Evolutionary conservation across 2,329 filamentous ascomycete species (phyloP), one percentile per base, ranked within the genome.

Genomic region (Phialocephala sp.): DNA sequence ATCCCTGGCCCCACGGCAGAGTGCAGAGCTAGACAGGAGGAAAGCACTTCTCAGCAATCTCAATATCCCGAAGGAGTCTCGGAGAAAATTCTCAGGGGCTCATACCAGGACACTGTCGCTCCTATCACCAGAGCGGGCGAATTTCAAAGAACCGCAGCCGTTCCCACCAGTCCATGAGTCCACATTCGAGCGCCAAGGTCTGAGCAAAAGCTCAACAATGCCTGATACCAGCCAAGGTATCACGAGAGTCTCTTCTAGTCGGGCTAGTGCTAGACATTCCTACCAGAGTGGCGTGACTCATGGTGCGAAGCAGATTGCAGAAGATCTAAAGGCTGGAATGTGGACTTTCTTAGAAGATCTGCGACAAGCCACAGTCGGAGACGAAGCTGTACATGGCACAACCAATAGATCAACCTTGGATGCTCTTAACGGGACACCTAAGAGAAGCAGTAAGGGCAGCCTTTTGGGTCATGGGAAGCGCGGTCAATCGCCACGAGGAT

Each of bases 281-380:
- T 77, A 76, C 57, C 74, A 77, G 55, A 69, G 71, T n/a, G 71
- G 74, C 20, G 64, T 76, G 22, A 73, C 73, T 20, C 65, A 71
- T 59, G 72, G 71, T 24, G 75, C 75, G 11, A 77, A 76, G 62
- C 71, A 75, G 39, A 72, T 77, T 43, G 75, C 76, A 18, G 91
- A 92, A 66, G 95, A 97, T 78, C 89, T 99, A 77, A 92, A 90
- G 76, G 88, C 95, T 60, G 94, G 95, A 1, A 81, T 99, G 58
- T 94, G 91, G 88, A 97, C 92, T 1, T 99, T 99, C 78, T 88
- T 97, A 66, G 95, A 98, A 77, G 95, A 99, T 76, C 88, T 99
- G 57, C 87, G 94, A 71, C 95, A 98, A 79, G 96, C 94, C 15
- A 97, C 95, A 0, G 93, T 99, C 8, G 95, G 95, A 27, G 95